These are phyloP conservation scores for Ceratobasidium sp. DNA, from an alignment of 1,284 basidiomycete genomes.

Conservation along the genomic window DNA sequence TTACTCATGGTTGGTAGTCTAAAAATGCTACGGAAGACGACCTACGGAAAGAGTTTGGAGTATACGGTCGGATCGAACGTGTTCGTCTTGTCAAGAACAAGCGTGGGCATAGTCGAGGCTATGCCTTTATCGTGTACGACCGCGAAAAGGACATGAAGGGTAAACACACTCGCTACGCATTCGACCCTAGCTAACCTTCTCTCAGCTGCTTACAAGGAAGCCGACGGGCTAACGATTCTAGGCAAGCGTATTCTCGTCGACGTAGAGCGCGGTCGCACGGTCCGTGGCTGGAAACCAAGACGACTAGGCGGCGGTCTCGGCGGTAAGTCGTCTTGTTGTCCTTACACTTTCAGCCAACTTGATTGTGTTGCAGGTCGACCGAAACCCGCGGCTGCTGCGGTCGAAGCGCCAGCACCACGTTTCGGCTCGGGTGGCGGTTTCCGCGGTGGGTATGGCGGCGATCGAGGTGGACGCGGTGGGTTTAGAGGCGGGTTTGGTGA, in stretches of 20 bases:
- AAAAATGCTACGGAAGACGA: constrained; percentile 93
- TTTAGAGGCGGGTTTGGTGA: constrained; percentile 51
- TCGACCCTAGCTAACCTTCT: not conserved
- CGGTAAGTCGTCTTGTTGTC: not conserved
- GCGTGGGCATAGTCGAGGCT: constrained; percentile 88
- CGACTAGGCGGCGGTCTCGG: constrained; percentile 95
- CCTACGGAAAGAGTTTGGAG: constrained; percentile 93
- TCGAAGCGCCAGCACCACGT: constrained; percentile 51
- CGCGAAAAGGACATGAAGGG: constrained; percentile 99
- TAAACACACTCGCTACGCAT: constrained; percentile 54
- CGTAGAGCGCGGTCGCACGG: constrained; percentile 97
- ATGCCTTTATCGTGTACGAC: constrained; percentile 98
- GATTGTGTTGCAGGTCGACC: constrained; percentile 70
- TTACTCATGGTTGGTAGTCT: constrained; percentile 62
- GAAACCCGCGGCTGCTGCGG: constrained; percentile 81
- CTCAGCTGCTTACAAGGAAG: constrained; percentile 97
- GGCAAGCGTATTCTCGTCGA: constrained; percentile 96
- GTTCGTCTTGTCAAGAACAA: constrained; percentile 92
- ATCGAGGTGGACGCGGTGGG: constrained; percentile 52
- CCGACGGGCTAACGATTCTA: constrained; percentile 96
- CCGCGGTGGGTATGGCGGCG: constrained; percentile 57
- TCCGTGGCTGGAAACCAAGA: constrained; percentile 98
- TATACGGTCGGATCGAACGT: constrained; percentile 93
- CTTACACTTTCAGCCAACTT: not conserved
- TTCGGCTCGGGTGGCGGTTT: constrained; percentile 53